Evolutionary conservation across 495 filamentous ascomycete species (phyloP).

Genomic region (Cercophora scortea): DNA sequence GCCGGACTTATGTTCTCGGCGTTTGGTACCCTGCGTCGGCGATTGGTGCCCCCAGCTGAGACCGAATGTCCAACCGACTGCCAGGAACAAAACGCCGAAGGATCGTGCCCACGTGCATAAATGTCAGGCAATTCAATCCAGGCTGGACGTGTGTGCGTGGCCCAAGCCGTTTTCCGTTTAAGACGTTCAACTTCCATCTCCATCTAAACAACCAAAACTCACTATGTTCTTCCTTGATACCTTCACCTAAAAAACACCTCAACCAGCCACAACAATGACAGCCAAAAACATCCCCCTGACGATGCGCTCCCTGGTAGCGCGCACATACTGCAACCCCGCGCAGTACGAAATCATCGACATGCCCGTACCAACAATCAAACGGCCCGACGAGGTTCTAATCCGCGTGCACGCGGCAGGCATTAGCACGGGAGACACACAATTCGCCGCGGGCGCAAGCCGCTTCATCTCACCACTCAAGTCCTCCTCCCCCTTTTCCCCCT

Average conservation of each 20-base stretch:
- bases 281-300: conserved; percentile 5
- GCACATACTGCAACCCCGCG: conserved; percentile 32
- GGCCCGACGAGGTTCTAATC: conserved; percentile 41
- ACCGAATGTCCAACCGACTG: too few species aligned
- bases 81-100: too few species aligned
- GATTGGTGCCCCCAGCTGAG: too few species aligned
- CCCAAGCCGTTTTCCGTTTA: too few species aligned
- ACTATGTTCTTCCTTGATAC: neutral
- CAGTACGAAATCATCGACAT: conserved; percentile 36
- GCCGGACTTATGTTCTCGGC: too few species aligned
- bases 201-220: neutral
- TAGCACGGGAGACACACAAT: conserved; percentile 43
- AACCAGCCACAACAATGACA: neutral
- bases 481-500: neutral
- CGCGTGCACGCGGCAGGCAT: conserved; percentile 42
- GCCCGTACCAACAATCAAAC: conserved; percentile 31
- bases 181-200: too few species aligned
- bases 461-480: neutral
- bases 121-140: too few species aligned
- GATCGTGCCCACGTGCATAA: too few species aligned
- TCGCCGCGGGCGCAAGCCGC: conserved; percentile 22
- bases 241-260: neutral
- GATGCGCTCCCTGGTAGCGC: conserved; percentile 42
- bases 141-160: too few species aligned
- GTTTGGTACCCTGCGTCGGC: too few species aligned